Evolutionary conservation across 148 eudicot species (phyloP), one percentile per base, ranked within the genome.

Genomic region (Camellia lanceoleosa): DNA sequence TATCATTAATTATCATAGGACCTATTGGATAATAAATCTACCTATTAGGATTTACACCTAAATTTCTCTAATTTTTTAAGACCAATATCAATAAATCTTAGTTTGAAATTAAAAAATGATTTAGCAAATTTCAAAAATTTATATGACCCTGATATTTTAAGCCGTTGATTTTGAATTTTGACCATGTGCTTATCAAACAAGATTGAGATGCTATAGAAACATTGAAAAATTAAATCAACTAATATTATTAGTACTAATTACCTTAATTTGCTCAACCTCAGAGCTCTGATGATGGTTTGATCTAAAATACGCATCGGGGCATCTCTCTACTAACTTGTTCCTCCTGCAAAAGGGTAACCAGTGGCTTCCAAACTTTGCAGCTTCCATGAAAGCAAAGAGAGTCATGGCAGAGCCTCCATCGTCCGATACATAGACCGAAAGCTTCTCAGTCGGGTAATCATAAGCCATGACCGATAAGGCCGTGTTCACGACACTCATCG

Each of bases 401-500:
- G 96, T 91, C 7, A 83, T 73, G 83, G 87, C 83, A 43, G 97
- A 90, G 60, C 98, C 97, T 61, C 97, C 97, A 44, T 95, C 97
- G 44, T 95, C 97, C 6, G 98, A 95, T 12, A 95, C 84, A 42
- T 95, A 95, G 0, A 95, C 85, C n/a, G 98, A 91, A 3, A 92
- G 38, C 81, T 95, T 95, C 61, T 93, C 91, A 0, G 87, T 64
- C 19, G 94, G 93, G 72, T 92, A 93, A 19, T 95, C 94, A 19
- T 91, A 93, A 0, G 96, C 92, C 98, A 95, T 78, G 15, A 95
- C 97, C 16, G 98, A 90, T 73, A 95, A 68, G 7, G 94, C 95
- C 4, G 98, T 93, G 84, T 93, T 93, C 0, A 88, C 92, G 5
- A 90, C 94, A 49, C 84, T 88, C 42, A 93, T 79, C 7, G 97